Percentiles rank a stretch among this genome's conserved stretches.
These are phyloP conservation scores for Phytophthora brassicae DNA, from an alignment of 352 stramenopile species.

Conservation along the genomic window DNA sequence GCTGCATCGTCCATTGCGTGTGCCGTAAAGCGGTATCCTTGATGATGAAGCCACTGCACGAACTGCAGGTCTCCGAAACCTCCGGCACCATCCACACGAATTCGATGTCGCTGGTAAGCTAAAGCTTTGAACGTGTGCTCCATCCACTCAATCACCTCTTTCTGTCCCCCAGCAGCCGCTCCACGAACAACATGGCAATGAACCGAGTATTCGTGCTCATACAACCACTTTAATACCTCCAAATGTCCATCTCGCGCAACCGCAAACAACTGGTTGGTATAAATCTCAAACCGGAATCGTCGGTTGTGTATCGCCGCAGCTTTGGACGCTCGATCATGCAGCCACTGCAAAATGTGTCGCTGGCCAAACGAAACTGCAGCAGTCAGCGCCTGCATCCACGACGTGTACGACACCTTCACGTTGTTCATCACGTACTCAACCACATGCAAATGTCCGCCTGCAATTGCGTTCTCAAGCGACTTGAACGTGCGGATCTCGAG, in stretches of 20 bases:
- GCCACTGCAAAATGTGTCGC: constrained; percentile 35
- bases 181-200: constrained; percentile 38
- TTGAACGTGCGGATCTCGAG: constrained; percentile 39
- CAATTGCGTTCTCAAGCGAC: constrained; percentile 44
- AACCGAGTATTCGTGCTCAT: constrained; percentile 22
- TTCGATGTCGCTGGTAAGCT: constrained; percentile 29
- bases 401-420: constrained; percentile 35
- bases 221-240: constrained; percentile 36
- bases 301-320: constrained; percentile 15
- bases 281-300: constrained; percentile 30
- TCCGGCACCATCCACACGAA: constrained; percentile 36
- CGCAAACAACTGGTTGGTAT: constrained; percentile 30
- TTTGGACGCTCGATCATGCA: constrained; percentile 28
- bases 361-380: constrained; percentile 30
- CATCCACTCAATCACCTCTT: constrained; percentile 34
- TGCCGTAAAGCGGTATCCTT: constrained; percentile 32
- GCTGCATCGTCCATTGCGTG: constrained; percentile 32
- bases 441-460: constrained; percentile 37
- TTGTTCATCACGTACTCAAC: constrained; percentile 45
- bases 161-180: constrained; percentile 24
- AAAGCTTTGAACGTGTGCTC: constrained; percentile 24
- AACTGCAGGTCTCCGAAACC: constrained; percentile 34
- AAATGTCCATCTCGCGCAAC: constrained; percentile 32
- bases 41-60: constrained; percentile 33
- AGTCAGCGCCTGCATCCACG: constrained; percentile 37